Percentiles rank a stretch among this genome's conserved stretches.
Conservation (phyloP, 352 stramenopile species). For the Globisporangium recalcitrans region DNA sequence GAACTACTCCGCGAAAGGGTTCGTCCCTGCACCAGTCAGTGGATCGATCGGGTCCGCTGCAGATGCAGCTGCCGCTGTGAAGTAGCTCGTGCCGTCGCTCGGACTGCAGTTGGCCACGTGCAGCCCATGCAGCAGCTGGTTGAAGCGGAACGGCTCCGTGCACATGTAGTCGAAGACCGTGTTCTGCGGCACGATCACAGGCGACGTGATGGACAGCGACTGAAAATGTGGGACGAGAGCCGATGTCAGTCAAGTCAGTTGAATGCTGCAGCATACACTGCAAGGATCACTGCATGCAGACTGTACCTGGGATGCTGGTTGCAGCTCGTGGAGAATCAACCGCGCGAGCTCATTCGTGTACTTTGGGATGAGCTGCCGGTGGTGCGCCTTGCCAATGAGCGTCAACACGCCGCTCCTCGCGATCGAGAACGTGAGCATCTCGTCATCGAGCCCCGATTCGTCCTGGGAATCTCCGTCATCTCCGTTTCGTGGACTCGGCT, state of each 20-base stretch:
- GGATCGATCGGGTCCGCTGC: conserved; percentile 14
- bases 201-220: conserved; percentile 14
- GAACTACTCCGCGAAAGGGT: conserved; percentile 52
- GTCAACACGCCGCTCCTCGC: conserved; percentile 39
- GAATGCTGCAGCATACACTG: not conserved
- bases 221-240: not conserved
- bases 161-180: conserved; percentile 59
- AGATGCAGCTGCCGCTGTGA: conserved; percentile 18
- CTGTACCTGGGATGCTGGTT: conserved; percentile 41
- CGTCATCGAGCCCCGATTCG: not conserved
- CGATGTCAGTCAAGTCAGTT: too few species aligned
- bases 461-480: not conserved
- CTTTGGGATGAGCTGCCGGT: conserved; percentile 42
- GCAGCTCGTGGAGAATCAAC: conserved; percentile 40
- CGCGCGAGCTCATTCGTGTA: conserved; percentile 46
- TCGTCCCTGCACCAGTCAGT: conserved; percentile 17
- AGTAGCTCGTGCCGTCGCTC: conserved; percentile 17
- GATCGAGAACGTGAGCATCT: conserved; percentile 51
- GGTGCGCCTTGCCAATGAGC: conserved; percentile 59
- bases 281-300: too few species aligned
- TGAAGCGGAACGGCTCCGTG: conserved; percentile 36
- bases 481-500: not conserved
- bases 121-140: conserved; percentile 35
- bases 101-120: conserved; percentile 37
- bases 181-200: conserved; percentile 30